Evolutionary conservation across 257 asterid genomes (phyloP).

Genomic region (Dorcoceras hygrometricum): DNA sequence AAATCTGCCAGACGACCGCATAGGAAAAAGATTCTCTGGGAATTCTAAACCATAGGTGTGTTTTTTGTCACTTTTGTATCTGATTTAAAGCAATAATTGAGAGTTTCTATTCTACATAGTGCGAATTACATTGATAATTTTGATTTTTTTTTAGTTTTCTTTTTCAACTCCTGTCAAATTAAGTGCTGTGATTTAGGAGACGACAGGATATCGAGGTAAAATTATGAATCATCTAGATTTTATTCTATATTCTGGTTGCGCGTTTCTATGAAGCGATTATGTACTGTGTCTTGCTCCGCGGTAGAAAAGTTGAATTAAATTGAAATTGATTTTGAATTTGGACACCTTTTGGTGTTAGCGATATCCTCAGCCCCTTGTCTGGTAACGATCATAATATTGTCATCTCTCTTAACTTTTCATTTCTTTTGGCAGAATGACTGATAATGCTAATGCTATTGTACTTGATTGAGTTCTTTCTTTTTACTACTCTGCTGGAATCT

Average conservation of each 20-base stretch:
- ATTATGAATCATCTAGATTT: not conserved
- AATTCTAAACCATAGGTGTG: not conserved
- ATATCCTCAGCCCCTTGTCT: not conserved
- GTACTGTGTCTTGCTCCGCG: not conserved
- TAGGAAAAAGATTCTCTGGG: not conserved
- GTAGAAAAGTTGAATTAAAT: not conserved
- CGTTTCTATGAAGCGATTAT: not conserved
- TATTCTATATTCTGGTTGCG: not conserved
- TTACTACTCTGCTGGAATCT: no score
- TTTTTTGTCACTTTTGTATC: not conserved
- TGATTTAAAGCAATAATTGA: no score
- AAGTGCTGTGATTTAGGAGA: not conserved
- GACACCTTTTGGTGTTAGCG: not conserved
- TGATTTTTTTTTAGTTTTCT: not conserved
- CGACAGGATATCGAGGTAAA: not conserved
- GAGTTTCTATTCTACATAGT: not conserved
- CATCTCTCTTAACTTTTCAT: not conserved
- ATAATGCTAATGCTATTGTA: not conserved
- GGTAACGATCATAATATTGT: not conserved
- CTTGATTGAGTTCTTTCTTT: no score
- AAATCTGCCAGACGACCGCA: not conserved
- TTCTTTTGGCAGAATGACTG: not conserved
- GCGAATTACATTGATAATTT: not conserved
- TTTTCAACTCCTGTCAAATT: no score
- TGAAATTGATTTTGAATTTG: not conserved